A percentile compares a stretch with the other conserved stretches of the same genome.
phyloP scores from a whole-genome alignment of 2,329 filamentous ascomycete species.

The Penicillium rolfsii region DNA sequence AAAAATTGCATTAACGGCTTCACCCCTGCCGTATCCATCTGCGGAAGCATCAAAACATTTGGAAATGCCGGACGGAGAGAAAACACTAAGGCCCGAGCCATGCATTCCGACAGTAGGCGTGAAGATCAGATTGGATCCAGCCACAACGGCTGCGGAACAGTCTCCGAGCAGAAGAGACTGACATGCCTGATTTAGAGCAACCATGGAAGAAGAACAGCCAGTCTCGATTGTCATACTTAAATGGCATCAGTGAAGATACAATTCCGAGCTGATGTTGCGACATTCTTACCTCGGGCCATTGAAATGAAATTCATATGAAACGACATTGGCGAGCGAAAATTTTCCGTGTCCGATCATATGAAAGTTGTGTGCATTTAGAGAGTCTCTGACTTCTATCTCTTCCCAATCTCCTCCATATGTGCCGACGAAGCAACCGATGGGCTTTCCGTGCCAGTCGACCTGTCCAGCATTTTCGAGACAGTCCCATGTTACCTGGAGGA shows the following conservation, averaged over 20 bases:
- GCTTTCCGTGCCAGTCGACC: constrained; percentile 30
- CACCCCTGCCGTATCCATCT: constrained; percentile 56
- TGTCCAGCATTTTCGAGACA: constrained; percentile 35
- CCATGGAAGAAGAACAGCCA: constrained; percentile 46
- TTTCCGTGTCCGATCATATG: constrained; percentile 8
- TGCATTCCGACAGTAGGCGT: constrained; percentile 21
- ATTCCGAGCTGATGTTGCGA: neutral
- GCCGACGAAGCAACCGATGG: constrained; percentile 31
- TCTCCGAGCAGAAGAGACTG: constrained; percentile 23
- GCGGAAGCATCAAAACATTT: constrained; percentile 52
- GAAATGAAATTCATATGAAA: constrained; percentile 33
- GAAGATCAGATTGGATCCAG: constrained; percentile 39
- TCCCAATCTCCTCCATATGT: constrained; percentile 26
- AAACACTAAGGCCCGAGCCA: constrained; percentile 29
- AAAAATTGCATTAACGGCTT: constrained; percentile 51
- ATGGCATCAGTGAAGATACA: neutral
- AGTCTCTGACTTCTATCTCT: constrained; percentile 18
- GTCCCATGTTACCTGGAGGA: constrained; percentile 37
- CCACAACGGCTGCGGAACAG: constrained; percentile 34
- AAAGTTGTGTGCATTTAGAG: constrained; percentile 5
- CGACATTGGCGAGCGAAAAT: constrained; percentile 19
- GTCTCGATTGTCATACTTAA: constrained; percentile 41
- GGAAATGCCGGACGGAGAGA: constrained; percentile 50
- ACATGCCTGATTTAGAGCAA: constrained; percentile 35
- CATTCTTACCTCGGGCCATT: constrained; percentile 21